These are phyloP conservation scores for Suillus tomentosus DNA, from an alignment of 768 basidiomycete species.

Conservation along the genomic window DNA sequence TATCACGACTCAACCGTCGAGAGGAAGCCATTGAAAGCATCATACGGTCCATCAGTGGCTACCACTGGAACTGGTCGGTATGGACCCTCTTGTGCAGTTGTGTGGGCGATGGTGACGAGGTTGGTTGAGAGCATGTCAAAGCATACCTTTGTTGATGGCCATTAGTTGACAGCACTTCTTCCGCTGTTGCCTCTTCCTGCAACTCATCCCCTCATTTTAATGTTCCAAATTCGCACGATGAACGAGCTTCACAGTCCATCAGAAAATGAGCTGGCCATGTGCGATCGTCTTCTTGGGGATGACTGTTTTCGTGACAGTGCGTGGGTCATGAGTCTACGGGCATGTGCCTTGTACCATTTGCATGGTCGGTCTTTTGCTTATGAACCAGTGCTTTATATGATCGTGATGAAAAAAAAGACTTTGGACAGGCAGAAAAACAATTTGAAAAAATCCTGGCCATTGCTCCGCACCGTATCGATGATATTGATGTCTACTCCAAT, in stretches of 20 bases:
- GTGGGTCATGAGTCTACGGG: slow-evolving; percentile 85
- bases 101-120: slow-evolving; percentile 85
- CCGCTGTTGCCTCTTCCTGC: slow-evolving; percentile 50
- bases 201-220: slow-evolving; percentile 55
- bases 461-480: slow-evolving; percentile 90
- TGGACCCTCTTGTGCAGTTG: slow-evolving; percentile 84
- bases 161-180: slow-evolving; percentile 46
- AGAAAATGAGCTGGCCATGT: slow-evolving; percentile 79
- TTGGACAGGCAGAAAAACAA: slow-evolving; percentile 78
- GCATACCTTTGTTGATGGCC: slow-evolving; percentile 1
- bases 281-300: slow-evolving; percentile 71
- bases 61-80: slow-evolving; percentile 94
- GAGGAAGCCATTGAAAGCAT: slow-evolving; percentile 85
- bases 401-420: slow-evolving; percentile 55
- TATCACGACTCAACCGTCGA: slow-evolving; percentile 75
- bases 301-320: slow-evolving; percentile 80
- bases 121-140: slow-evolving; percentile 31
- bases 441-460: slow-evolving; percentile 80
- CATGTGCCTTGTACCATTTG: slow-evolving; percentile 85
- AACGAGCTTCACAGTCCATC: slow-evolving; percentile 89
- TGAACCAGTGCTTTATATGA: slow-evolving; percentile 7
- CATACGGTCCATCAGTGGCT: slow-evolving; percentile 71
- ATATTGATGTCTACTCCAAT: slow-evolving; percentile 95
- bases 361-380: slow-evolving; percentile 59
- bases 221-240: slow-evolving; percentile 88